These are phyloP conservation scores for Physaria fendleri DNA, from an alignment of 345 rosid species.

Conservation along the genomic window DNA sequence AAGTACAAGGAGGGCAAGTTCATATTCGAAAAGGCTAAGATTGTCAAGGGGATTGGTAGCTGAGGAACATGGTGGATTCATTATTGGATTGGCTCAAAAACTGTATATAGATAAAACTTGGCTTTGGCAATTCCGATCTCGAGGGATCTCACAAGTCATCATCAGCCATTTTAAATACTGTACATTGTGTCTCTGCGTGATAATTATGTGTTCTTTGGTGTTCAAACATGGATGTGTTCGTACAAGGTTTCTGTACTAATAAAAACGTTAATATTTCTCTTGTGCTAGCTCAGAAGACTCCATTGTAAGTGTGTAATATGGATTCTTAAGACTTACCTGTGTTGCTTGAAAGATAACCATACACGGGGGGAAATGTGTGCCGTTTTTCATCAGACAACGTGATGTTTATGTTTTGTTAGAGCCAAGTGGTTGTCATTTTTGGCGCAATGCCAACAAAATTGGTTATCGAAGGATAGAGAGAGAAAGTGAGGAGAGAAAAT, in stretches of 20 bases:
- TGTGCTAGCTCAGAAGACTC: background rate
- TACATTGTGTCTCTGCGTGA: background rate
- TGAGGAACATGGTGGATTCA: constrained; percentile 7
- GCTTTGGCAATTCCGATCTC: constrained; percentile 14
- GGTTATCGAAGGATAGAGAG: background rate
- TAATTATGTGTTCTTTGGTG: background rate
- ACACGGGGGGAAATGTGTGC: background rate
- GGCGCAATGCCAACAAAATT: background rate
- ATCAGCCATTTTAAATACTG: constrained; percentile 6
- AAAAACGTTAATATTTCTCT: constrained; percentile 2
- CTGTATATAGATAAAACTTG: constrained; percentile 22
- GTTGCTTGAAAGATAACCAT: constrained; percentile 6
- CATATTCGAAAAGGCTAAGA: constrained; percentile 74
- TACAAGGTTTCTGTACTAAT: background rate
- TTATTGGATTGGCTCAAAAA: constrained; percentile 22
- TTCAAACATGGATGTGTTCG: constrained; percentile 5
- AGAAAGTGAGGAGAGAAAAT: constrained; percentile 4
- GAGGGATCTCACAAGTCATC: constrained; percentile 22
- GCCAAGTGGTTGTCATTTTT: constrained; percentile 10
- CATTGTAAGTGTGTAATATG: constrained; percentile 2
- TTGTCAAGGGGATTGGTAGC: constrained; percentile 68
- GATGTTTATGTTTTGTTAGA: background rate
- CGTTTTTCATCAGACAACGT: constrained; percentile 14
- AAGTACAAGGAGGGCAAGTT: constrained; percentile 91
- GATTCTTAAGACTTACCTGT: background rate